Percentiles rank a stretch among this genome's conserved stretches.
Conservation (phyloP, 1,139 yeast genomes). For the Zygosaccharomyces sapae region DNA sequence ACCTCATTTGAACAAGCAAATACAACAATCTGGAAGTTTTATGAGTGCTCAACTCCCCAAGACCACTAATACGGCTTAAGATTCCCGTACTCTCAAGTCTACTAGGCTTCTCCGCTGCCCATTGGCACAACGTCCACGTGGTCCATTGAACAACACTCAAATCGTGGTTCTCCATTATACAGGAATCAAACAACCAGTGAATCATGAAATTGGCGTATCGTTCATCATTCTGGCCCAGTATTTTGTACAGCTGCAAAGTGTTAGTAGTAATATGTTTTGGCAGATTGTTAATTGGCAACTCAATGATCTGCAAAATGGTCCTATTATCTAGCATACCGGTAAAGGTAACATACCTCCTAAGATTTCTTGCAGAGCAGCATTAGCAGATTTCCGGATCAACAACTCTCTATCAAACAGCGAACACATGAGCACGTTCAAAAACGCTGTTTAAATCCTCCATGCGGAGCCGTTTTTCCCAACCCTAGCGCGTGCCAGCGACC, state of each 20-base stretch:
- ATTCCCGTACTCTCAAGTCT: no score
- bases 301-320: slow-evolving; percentile 49
- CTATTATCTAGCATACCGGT: slow-evolving; percentile 18
- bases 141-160: slow-evolving; percentile 27
- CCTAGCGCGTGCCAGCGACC: slow-evolving; percentile 51
- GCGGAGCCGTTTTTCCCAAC: slow-evolving; percentile 31
- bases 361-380: slow-evolving; percentile 84
- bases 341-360: slow-evolving; percentile 59
- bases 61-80: no score
- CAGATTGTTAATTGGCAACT: slow-evolving; percentile 49
- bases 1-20: slow-evolving; percentile 7
- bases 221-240: slow-evolving; percentile 12
- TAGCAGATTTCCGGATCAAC: slow-evolving; percentile 70
- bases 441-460: slow-evolving; percentile 27
- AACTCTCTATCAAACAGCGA: slow-evolving; percentile 71
- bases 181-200: slow-evolving; percentile 26
- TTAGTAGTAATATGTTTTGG: slow-evolving; percentile 40
- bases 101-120: no score
- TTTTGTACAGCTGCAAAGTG: slow-evolving; percentile 32
- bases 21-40: slow-evolving; percentile 4
- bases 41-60: no score
- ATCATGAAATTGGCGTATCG: slow-evolving; percentile 21
- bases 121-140: slow-evolving; percentile 14
- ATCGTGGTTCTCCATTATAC: slow-evolving; percentile 30
- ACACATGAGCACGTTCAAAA: slow-evolving; percentile 47